Base-by-base conservation (phyloP, 176 grass and related monocot species). In the Carex parvula region DNA sequence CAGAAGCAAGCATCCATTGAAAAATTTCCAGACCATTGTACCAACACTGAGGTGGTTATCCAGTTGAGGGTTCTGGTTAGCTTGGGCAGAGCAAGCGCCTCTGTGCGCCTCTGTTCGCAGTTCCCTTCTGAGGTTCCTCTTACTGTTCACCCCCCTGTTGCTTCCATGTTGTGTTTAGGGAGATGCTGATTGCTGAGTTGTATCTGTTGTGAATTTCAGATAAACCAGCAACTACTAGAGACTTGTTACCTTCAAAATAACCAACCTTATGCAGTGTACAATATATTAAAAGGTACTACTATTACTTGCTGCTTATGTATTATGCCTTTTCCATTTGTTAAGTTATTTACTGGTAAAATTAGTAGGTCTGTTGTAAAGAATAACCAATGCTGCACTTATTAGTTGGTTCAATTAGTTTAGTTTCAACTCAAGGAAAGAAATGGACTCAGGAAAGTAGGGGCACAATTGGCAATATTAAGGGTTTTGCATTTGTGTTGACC, bases 181-280 rank as follows among this genome's bases (percentile, higher is more conserved):
- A 35, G 33, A 35, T 3, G 33, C 33, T 35, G 33, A 35, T 2
- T 35, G 33, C 33, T 35, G 33, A 35, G 33, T 35, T 35, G 33
- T 35, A 35, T 35, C 33, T 35, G 2, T 35, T 35, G 33, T 35
- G 33, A 35, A 35, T 35, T 35, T 35, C 33, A 35, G 33, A 35
- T 35, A 4, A 35, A 35, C 3, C 33, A 35, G 2, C 33, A 35
- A 35, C 3, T 35, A 3, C 33, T 35, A 73, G 96, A 91, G 1
- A 95, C 96, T 88, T 99, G 96, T 84, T 99, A 95, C 83, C 89
- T 99, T 62, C 93, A 93, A 59, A 99, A 95, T 79, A 91, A 94
- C 56, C 91, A 99, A 80, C 88, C 96, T 56, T 95, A 95, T 76
- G 92, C 90, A 5, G 88, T 93, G 70, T 99, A 99, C 81, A 86